Base-by-base conservation (phyloP, 169 alveolate species). In the Plasmodium sp. region DNA sequence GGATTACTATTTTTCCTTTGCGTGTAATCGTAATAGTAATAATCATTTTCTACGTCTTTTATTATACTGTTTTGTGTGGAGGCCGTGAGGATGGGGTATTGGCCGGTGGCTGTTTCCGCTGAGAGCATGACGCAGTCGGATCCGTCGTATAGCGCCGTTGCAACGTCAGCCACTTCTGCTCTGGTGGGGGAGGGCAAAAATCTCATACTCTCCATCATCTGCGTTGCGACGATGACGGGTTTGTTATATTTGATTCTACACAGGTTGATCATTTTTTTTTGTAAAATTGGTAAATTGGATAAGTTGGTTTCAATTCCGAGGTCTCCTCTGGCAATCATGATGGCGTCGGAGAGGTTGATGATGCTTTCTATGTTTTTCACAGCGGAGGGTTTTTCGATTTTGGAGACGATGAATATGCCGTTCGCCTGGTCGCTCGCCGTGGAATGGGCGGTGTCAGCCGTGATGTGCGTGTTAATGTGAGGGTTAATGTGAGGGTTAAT, bases 311-410 rank as follows among this genome's bases (percentile, higher is more conserved):
- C 99, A 97, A 99, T 97, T 56, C 99, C 99, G 77, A 99, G 83
- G 94, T 98, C 99, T 6, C 99, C 99, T 84, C 99, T 97, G 58
- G 99, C 99, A 14, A 99, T 98, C 99, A 99, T 98, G 71, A 99
- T 96, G 7, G 99, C 99, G 93, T 99, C 99, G 5, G 99, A 92
- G 18, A 94, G 98, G 67, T 97, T 93, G 22, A 98, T 94, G 74
- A 98, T 98, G 45, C 97, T 98, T 80, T 98, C 99, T 84, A 98
- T 96, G 82, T 98, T 98, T 75, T 97, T 96, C 33, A 99, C 96
- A 56, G 99, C 99, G 45, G 98, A 98, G 48, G 98, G 97, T 93
- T 98, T 99, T 95, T 99, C 99, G 73, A 99, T 98, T 92, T 99
- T 99, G 0, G 99, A 96, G n/a, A 99, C 98, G 45, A 99, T 92